These are phyloP conservation scores for Hypoxylon sp. DNA, from an alignment of 2,329 filamentous ascomycete genomes.

Conservation along the genomic window DNA sequence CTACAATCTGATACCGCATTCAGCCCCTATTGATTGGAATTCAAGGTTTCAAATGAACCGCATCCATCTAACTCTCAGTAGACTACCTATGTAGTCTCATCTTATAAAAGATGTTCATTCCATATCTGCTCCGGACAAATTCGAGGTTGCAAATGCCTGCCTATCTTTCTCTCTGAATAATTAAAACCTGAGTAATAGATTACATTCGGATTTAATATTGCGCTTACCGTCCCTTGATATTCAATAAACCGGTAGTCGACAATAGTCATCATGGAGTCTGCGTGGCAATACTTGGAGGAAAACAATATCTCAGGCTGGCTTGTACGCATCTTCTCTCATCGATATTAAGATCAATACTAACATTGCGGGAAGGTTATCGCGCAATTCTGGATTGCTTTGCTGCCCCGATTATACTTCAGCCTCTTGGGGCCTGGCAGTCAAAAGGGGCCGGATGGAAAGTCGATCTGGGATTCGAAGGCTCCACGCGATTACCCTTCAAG, in stretches of 20 bases:
- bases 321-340: neutral
- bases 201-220: neutral
- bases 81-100: neutral
- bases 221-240: neutral
- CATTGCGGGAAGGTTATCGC: neutral
- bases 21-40: neutral
- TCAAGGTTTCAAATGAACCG: neutral
- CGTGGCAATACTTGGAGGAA: neutral
- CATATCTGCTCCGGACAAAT: neutral
- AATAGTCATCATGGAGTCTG: neutral
- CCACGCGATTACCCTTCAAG: neutral
- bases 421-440: conserved; percentile 3
- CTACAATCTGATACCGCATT: conserved; percentile 7
- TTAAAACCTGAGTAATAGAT: neutral
- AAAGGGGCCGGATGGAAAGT: neutral
- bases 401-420: neutral
- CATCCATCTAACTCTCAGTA: neutral
- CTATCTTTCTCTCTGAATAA: neutral
- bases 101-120: neutral
- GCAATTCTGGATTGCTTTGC: conserved; percentile 7
- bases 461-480: neutral
- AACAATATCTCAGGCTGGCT: conserved; percentile 5
- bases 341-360: neutral
- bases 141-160: neutral
- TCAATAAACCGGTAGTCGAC: neutral